Evolutionary conservation across 805 yeast genomes (phyloP), one percentile per base, ranked within the genome.

Genomic region (Starmerella bombi): DNA sequence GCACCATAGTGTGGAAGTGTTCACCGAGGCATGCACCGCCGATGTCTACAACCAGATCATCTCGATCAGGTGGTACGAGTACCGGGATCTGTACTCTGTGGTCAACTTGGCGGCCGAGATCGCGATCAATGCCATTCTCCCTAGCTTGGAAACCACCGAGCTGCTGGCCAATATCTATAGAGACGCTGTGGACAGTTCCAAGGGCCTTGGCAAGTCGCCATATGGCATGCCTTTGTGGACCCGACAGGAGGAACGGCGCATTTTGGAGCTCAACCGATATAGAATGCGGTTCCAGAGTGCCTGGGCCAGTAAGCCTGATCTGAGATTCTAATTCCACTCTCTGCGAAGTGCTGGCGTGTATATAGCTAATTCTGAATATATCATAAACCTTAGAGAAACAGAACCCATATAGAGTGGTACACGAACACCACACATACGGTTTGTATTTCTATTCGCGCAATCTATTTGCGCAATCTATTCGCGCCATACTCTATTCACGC

Each of bases 81-180:
- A 56, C 49, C 57, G 60, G 28, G 68, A 65, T 41, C 44, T 66
- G 23, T 53, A 51, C 21, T 51, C 56, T 4, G 57, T 64, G n/a
- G 56, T 59, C 19, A 47, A 50, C 12, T 44, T 63, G 15, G 51
- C 63, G n/a, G 58, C 62, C 15, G 71, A 67, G 41, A 56, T 67
- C 52, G 59, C 57, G 14, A 61, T 63, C 38, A 65, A 67, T 44
- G 70, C 66, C 5, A 58, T 67, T 9, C 55, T 56, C 25, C 61
- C 65, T 3, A 56, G 61, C 38, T 37, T 53, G 4, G 56, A 50
- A 12, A 66, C 70, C 5, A 49, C 56, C 8, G 52, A 50, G 33
- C 43, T 60, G 10, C 46, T 61, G 15, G 42, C 50, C 16, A 37
- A 29, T 17, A 54, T 60, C 31, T 45, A 50, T 33, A 36, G 54